These are phyloP conservation scores for Rhododendron ferrugineum DNA, from an alignment of 148 eudicot genomes.

Conservation along the genomic window DNA sequence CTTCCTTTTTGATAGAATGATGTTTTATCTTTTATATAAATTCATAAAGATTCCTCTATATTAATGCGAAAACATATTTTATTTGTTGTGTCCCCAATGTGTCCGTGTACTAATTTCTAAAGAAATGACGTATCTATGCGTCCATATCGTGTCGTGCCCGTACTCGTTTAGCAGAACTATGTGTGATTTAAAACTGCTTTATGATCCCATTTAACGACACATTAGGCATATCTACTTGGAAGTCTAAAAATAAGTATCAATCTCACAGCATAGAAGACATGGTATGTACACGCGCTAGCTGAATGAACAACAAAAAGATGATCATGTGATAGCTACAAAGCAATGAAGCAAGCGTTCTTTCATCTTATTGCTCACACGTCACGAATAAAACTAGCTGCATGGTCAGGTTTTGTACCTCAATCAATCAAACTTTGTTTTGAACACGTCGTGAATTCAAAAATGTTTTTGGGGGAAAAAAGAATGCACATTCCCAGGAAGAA, in stretches of 20 bases:
- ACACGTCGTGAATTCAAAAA: too few relatives aligned
- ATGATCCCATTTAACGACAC: background rate
- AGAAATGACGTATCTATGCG: too few relatives aligned
- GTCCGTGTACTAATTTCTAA: too few relatives aligned
- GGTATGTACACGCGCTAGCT: background rate
- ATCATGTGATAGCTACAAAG: background rate
- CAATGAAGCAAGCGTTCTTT: background rate
- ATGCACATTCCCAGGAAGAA: background rate
- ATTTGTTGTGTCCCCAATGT: too few relatives aligned
- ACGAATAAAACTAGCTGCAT: background rate
- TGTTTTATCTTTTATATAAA: too few relatives aligned
- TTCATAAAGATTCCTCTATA: too few relatives aligned
- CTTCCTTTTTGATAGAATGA: too few relatives aligned
- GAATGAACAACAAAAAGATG: background rate
- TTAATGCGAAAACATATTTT: too few relatives aligned
- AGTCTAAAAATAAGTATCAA: background rate
- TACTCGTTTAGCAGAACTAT: background rate
- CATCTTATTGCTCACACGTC: too few relatives aligned
- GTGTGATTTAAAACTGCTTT: background rate
- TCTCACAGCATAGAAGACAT: background rate
- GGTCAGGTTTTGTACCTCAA: background rate
- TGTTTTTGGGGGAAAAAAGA: background rate
- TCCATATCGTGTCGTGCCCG: too few relatives aligned
- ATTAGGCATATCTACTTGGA: background rate
- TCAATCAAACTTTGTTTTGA: too few relatives aligned